Conservation (phyloP, 768 basidiomycete genomes). For the Xerocomellus amylosporus region DNA sequence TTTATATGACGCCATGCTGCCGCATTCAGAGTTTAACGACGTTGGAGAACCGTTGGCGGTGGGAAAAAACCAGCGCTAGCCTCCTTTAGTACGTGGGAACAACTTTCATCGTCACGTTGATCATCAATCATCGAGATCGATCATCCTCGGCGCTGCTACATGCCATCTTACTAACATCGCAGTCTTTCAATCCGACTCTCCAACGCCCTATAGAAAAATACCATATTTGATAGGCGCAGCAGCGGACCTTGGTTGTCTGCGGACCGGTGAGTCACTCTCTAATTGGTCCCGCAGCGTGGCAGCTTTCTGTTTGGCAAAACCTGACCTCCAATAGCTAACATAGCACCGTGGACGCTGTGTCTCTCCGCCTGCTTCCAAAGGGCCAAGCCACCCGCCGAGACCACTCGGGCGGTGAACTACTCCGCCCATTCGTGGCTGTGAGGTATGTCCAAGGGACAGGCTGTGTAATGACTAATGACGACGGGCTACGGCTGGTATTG, state of each 20-base stretch:
- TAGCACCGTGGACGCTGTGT: background rate
- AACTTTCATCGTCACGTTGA: no score
- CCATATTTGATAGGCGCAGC: background rate
- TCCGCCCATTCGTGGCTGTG: slow-evolving; percentile 17
- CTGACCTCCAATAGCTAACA: background rate
- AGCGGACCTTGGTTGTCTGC: no score
- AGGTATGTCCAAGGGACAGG: slow-evolving; percentile 8
- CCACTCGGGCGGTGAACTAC: slow-evolving; percentile 2
- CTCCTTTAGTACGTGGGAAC: background rate
- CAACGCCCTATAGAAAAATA: no score
- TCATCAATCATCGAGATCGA: background rate
- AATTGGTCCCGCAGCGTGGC: background rate
- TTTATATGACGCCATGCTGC: no score
- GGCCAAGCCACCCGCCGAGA: background rate
- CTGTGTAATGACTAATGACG: slow-evolving; percentile 11
- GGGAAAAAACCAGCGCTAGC: no score
- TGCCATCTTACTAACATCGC: background rate
- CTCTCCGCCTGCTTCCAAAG: background rate
- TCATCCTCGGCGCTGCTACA: background rate
- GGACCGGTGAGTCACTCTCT: background rate
- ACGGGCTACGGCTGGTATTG: background rate
- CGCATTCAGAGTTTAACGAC: no score
- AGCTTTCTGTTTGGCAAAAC: background rate
- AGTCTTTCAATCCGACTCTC: no score
- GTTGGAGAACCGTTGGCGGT: no score